A percentile compares a stretch with the other conserved stretches of the same genome.
phyloP scores from a whole-genome alignment of 306 rosid species.

The Casuarina cunninghamiana region DNA sequence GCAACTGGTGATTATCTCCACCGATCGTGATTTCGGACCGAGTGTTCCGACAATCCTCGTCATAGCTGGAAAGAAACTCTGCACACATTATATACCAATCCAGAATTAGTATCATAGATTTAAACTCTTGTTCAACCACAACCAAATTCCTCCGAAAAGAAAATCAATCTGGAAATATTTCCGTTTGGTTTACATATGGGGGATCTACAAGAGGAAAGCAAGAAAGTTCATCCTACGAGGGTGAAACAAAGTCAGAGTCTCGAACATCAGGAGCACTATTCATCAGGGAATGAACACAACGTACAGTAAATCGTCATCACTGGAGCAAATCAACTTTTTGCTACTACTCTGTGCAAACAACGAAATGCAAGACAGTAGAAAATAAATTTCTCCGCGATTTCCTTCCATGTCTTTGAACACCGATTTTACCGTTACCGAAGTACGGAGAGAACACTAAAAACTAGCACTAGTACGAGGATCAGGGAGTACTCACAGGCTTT shows the following conservation, averaged over 20 bases:
- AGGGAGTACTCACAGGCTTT: conserved; percentile 52
- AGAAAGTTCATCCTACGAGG: too few relatives aligned
- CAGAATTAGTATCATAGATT: conserved; percentile 14
- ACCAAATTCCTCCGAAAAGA: background rate
- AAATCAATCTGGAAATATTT: background rate
- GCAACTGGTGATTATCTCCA: conserved; percentile 65
- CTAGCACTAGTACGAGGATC: background rate
- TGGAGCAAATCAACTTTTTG: too few relatives aligned
- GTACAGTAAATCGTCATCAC: too few relatives aligned
- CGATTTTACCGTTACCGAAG: background rate
- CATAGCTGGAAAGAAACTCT: conserved; percentile 80
- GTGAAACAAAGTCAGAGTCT: too few relatives aligned
- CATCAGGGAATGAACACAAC: too few relatives aligned
- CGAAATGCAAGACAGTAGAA: too few relatives aligned
- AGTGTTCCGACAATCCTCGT: conserved; percentile 90
- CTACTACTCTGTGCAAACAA: too few relatives aligned
- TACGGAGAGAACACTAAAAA: background rate
- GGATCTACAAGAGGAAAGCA: too few relatives aligned
- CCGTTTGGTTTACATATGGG: too few relatives aligned
- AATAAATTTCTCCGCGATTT: too few relatives aligned
- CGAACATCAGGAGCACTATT: too few relatives aligned
- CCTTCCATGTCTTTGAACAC: too few relatives aligned
- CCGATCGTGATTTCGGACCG: conserved; percentile 72
- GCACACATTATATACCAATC: conserved; percentile 32
- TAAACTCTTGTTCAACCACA: conserved; percentile 13